Evolutionary conservation across 2,329 filamentous ascomycete genomes (phyloP), one percentile per base, ranked within the genome.

Genomic region (Diaporthe citri): DNA sequence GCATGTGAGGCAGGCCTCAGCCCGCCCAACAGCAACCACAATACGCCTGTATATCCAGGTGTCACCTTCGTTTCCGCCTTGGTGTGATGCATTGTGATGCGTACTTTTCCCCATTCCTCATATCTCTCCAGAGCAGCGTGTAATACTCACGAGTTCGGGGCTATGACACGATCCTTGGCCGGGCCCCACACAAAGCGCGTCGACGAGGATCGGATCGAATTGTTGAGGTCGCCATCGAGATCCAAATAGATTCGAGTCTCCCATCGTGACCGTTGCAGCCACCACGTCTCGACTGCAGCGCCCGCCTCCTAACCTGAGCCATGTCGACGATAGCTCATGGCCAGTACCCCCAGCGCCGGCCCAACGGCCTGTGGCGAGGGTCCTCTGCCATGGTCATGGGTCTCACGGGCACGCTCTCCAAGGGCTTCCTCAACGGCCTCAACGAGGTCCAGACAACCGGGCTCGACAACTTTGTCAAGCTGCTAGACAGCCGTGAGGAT

Each of bases 371-470:
- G 84, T 95, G 94, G 93, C 93, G 94, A 77, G 85, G 92, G 73
- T 89, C 90, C 48, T 97, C 95, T n/a, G 88, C 92, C 70, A 85
- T 92, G 77, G 89, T 94, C 51, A 95, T 98, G 89, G 93, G 93
- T 79, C 83, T 92, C 15, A 93, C 95, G 0, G 93, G 92, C 64
- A 84, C 92, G 39, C 78, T 97, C 9, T 95, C 91, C 74, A 91
- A 94, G 76, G 88, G 86, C 2, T 98, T 98, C 81, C 85, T 98
- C 57, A 93, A 92, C 78, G 91, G 90, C 0, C 83, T 96, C 77
- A 97, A 94, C 82, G 89, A 88, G 36, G 92, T 95, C 62, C 92
- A 98, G 82, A 91, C 94, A 7, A 88, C 92, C 79, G 96, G 96
- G 1, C 86, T 97, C 76, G 91, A 95, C 64, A 85, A 88, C 15